Percentiles rank a stretch among this genome's conserved stretches.
Evolutionary conservation across 495 filamentous ascomycete genomes (phyloP).

Genomic region (Penicillium mononematosum): DNA sequence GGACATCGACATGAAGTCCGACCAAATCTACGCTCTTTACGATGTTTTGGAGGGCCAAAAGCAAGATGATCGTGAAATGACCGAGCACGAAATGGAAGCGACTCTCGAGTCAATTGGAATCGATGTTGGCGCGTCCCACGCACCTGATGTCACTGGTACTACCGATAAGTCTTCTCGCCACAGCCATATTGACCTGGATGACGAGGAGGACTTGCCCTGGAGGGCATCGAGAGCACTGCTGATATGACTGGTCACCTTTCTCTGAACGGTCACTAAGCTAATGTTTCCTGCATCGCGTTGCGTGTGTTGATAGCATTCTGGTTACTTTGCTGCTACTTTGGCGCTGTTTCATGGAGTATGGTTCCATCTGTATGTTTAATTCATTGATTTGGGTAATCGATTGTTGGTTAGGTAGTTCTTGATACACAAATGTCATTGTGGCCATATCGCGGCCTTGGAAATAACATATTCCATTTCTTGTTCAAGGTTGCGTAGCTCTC

Average conservation of each 20-base stretch:
- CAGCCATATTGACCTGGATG: slow-evolving; percentile 33
- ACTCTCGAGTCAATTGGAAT: slow-evolving; percentile 62
- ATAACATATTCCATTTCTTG: neutral
- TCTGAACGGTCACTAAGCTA: slow-evolving; percentile 9
- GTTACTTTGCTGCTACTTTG: slow-evolving; percentile 4
- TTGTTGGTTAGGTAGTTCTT: slow-evolving; percentile 10
- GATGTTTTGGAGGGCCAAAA: slow-evolving; percentile 87
- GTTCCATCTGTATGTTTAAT: slow-evolving; percentile 12
- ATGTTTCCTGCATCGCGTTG: slow-evolving; percentile 6
- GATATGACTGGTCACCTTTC: slow-evolving; percentile 41
- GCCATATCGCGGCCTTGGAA: slow-evolving; percentile 4
- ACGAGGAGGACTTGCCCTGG: slow-evolving; percentile 50
- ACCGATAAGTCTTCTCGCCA: slow-evolving; percentile 35
- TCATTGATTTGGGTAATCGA: slow-evolving; percentile 8
- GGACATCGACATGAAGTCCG: slow-evolving; percentile 73
- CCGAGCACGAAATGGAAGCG: slow-evolving; percentile 63
- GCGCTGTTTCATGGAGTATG: slow-evolving; percentile 9
- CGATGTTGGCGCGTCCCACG: slow-evolving; percentile 31
- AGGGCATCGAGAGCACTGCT: slow-evolving; percentile 53
- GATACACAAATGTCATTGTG: slow-evolving; percentile 11
- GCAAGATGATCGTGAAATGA: slow-evolving; percentile 62
- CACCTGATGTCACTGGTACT: slow-evolving; percentile 34
- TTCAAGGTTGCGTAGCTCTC: slow-evolving; percentile 1
- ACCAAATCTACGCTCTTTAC: slow-evolving; percentile 84
- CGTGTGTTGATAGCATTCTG: slow-evolving; percentile 1